Base-by-base conservation (phyloP, 352 stramenopile genomes). In the Nothophytophthora sp. region DNA sequence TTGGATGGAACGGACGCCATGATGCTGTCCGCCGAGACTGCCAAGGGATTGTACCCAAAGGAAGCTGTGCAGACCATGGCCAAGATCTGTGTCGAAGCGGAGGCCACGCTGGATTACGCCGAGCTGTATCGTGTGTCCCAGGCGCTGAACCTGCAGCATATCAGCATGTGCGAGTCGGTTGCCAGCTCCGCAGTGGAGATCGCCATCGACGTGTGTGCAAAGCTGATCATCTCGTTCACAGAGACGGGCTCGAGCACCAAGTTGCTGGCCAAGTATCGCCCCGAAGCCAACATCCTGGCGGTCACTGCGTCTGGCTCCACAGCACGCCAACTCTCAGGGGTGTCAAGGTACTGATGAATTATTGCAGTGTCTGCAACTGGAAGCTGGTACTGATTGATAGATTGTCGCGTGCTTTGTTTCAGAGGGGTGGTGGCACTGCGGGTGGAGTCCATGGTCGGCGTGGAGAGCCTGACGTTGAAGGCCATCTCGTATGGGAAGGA, bases 11-110 rank as follows among this genome's bases (percentile, higher is more conserved):
- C 96, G 39, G 97, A 99, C 67, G 90, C 73, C 46, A 96, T 99
- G 43, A 99, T 99, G 98, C 90, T 99, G 36, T 99, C 92, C 37
- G 98, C 96, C 27, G 97, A 99, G 80, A 99, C 96, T 12, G 97
- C 97, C 18, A 98, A 98, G 56, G 98, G 97, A 38, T 87, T 99
- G 34, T 98, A 99, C 78, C 96, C 97, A 11, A 61, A 89, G 4
- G 80, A 97, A 35, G 95, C 97, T 33, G 96, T 99, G 25, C 60
- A 82, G 41, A 99, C 99, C 76, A 98, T 98, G 93, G 80, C 81
- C 44, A 90, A 88, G 57, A 98, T 96, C 40, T 97, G 88, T 51
- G 63, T 89, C 19, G 88, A 98, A 62, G 92, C 92, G 13, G 94
- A 98, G 63, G 68, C 63, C 32, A 78, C 82, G 20, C 87, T 97